Base-by-base conservation (phyloP, 768 basidiomycete species). In the Crepidotus variabilis region DNA sequence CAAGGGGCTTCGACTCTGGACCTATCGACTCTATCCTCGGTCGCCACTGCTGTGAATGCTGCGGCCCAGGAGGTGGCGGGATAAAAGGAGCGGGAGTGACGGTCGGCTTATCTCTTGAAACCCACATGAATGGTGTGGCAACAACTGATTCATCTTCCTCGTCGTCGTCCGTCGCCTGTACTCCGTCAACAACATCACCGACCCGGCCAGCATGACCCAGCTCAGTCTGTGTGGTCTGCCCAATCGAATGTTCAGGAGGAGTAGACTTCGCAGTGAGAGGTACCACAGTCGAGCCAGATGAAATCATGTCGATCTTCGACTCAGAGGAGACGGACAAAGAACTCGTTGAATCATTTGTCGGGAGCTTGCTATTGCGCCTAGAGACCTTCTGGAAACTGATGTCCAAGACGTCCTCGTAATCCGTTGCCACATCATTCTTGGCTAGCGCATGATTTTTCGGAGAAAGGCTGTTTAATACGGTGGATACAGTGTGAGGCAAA, bases 81-180 rank as follows among this genome's bases (percentile, higher is more conserved):
- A 61, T 52, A 34, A 64, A 55, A 1, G 61, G 51, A 3, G 58
- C 51, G 16, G 58, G 55, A 7, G 58, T 24, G 2, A 56, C 60
- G 11, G 58, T 48, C 2, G 64, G 58, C 43, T 52, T 58, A 49
- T 57, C 59, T 23, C 50, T 52, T 24, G 64, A 62, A 14, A 61
- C 57, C 64, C 61, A 65, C 61, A 60, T 65, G 39, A 58, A 63
- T 33, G 64, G 62, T 28, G 48, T 60, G 61, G 60, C n/a, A 54
- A 54, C 59, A 54, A 33, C 51, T 60, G 60, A 18, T n/a, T 56
- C 51, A 21, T 50, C 53, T 34, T 57, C 24, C 43, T 52, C 35
- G 55, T 43, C 39, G 3, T 43, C 39, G 11, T 53, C 32, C 50
- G n/a, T 20, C 33, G 21, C 6, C 7, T 32, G 20, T 28, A 6